Evolutionary conservation across 768 basidiomycete species (phyloP), one percentile per base, ranked within the genome.

Genomic region (Suillus paluster): DNA sequence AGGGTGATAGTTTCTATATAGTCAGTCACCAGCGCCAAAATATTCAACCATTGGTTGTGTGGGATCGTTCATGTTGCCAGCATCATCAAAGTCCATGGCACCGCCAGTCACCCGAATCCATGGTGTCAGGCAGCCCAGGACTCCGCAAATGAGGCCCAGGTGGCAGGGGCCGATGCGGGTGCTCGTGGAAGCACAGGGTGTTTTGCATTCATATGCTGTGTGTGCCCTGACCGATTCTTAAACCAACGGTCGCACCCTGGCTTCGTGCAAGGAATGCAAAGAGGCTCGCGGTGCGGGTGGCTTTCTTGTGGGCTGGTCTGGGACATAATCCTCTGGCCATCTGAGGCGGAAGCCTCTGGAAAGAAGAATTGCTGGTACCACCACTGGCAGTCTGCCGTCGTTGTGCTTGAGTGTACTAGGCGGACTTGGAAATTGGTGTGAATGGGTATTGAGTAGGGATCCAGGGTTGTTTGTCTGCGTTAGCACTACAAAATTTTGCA

Each of bases 1-100:
- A 4, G 49, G 39, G 8, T 64, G 60, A 21, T 64, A 64, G 23
- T 38, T 33, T 1, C 41, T 23, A n/a, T 61, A 64, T 8, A 59
- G 45, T 27, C 34, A 53, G 38, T 61, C 23, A 12, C 50, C 50
- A n/a, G 56, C 50, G 34, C 64, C 57, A 25, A 38, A 42, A 19
- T 48, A 65, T 12, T 41, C 30, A 9, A 33, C 21, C 42, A 4
- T n/a, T 11, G 10, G n/a, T 44, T 42, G 41, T 19, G 8, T 17
- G 19, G 41, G 41, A 42, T 42, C 41, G 9, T 42, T 19, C 41
- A 42, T 42, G 41, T 17, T 17, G 19, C 41, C 8, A 19, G 41
- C 9, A 8, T 42, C 41, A 19, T 19, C 41, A 19, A 42, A 42
- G 9, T 42, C 41, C 4, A 9, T 42, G 41, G 41, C 30, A 30